Evolutionary conservation across 495 filamentous ascomycete species (phyloP).

Genomic region (Stereocaulon alpinum): DNA sequence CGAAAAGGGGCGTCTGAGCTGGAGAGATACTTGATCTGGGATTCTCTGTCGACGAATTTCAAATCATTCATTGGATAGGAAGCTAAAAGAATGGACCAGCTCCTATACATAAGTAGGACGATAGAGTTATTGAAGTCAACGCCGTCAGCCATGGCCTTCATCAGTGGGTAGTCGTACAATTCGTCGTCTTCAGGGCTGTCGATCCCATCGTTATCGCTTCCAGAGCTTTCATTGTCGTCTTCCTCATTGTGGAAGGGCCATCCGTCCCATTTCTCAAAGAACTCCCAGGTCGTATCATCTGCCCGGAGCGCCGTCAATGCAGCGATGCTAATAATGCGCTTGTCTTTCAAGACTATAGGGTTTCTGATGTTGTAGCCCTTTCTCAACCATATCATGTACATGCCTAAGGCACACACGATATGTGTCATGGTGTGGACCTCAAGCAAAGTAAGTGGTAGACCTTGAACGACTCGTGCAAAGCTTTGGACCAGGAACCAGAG

Average conservation of each 20-base stretch:
- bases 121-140: no score
- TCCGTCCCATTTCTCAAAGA: neutral
- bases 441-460: conserved; percentile 25
- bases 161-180: no score
- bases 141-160: no score
- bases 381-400: conserved; percentile 21
- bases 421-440: conserved; percentile 30
- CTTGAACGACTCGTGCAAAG: conserved; percentile 10
- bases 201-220: no score
- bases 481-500: conserved; percentile 27
- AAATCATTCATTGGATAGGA: no score
- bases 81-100: no score
- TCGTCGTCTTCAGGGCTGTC: no score
- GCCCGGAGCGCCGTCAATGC: neutral
- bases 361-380: conserved; percentile 9
- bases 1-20: no score
- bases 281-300: neutral
- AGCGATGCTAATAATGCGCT: neutral
- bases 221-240: no score
- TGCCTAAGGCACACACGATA: conserved; percentile 25
- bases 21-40: no score
- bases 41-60: no score
- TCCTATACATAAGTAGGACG: no score
- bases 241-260: neutral
- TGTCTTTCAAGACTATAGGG: conserved; percentile 11